phyloP scores from a whole-genome alignment of 2,329 filamentous ascomycete genomes.

The Pseudogymnoascus sp. region DNA sequence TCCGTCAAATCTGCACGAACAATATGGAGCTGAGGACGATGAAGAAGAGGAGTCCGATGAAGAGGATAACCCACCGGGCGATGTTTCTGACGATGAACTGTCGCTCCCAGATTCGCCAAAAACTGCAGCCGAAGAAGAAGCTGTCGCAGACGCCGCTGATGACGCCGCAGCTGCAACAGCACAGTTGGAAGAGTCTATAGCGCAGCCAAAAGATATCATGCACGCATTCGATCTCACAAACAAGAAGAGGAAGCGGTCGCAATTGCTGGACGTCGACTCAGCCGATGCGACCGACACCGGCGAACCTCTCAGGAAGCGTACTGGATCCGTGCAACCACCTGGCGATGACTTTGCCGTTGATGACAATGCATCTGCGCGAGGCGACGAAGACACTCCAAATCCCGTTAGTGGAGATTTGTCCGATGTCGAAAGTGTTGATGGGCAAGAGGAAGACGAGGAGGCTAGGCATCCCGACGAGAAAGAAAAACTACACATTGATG shows the following conservation, averaged over 20 bases:
- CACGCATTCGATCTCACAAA: slow-evolving; percentile 23
- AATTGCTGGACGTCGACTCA: slow-evolving; percentile 25
- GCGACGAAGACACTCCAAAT: slow-evolving; percentile 32
- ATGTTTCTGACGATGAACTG: slow-evolving; percentile 14
- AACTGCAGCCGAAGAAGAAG: slow-evolving; percentile 36
- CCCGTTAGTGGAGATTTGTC: slow-evolving; percentile 28
- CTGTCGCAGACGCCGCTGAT: slow-evolving; percentile 18
- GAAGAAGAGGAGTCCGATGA: slow-evolving; percentile 33
- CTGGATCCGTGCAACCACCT: slow-evolving; percentile 39
- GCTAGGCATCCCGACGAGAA: slow-evolving; percentile 36
- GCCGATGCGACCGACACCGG: slow-evolving; percentile 31
- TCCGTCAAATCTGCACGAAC: slow-evolving; percentile 69
- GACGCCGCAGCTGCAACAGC: slow-evolving; percentile 31
- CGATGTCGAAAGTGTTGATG: slow-evolving; percentile 32
- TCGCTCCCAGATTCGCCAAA: slow-evolving; percentile 29
- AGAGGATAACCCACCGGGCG: slow-evolving; percentile 5
- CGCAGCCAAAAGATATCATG: slow-evolving; percentile 3
- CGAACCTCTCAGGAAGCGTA: slow-evolving; percentile 43
- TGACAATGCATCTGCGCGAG: slow-evolving; percentile 38
- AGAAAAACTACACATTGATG: slow-evolving; percentile 22
- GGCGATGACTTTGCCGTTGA: slow-evolving; percentile 41
- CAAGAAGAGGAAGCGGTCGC: slow-evolving; percentile 34
- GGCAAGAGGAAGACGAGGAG: slow-evolving; percentile 44
- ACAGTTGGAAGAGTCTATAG: slow-evolving; percentile 21
- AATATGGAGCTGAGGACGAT: slow-evolving; percentile 38